These are phyloP conservation scores for Phytophthora sp. DNA, from an alignment of 352 stramenopile genomes.

Conservation along the genomic window DNA sequence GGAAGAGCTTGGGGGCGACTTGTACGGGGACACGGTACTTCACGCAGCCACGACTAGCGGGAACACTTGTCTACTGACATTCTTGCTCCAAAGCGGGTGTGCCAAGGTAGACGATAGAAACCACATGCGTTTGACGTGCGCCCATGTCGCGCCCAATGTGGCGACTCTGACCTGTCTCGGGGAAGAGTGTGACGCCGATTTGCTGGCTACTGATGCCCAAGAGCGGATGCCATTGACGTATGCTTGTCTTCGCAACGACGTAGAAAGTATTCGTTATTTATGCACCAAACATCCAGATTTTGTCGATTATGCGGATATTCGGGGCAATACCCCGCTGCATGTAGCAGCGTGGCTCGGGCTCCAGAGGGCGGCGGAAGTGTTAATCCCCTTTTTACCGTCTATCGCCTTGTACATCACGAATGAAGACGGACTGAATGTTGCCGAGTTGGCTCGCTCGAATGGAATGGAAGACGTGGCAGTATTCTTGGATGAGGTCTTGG, in stretches of 20 bases:
- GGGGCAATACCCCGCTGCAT: constrained; percentile 75
- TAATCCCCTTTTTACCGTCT: constrained; percentile 45
- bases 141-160: constrained; percentile 52
- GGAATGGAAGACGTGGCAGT: constrained; percentile 27
- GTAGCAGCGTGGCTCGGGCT: constrained; percentile 57
- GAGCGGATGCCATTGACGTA: constrained; percentile 70
- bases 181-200: constrained; percentile 49
- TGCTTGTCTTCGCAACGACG: constrained; percentile 59
- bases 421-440: constrained; percentile 49
- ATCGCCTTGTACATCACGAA: constrained; percentile 68
- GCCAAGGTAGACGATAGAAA: constrained; percentile 55
- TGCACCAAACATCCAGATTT: constrained; percentile 63
- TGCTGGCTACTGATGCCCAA: constrained; percentile 58
- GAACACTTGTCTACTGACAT: constrained; percentile 30
- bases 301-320: constrained; percentile 67
- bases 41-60: constrained; percentile 60
- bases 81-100: constrained; percentile 51
- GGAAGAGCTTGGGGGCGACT: too few species aligned
- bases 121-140: constrained; percentile 39
- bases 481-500: constrained; percentile 39
- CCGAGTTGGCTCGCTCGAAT: constrained; percentile 48
- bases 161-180: constrained; percentile 46
- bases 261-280: constrained; percentile 58
- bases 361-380: constrained; percentile 31
- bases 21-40: constrained; percentile 65